Percentiles rank a stretch among this genome's conserved stretches.
Evolutionary conservation across 2,329 filamentous ascomycete genomes (phyloP).

Genomic region (Apiospora sp.): DNA sequence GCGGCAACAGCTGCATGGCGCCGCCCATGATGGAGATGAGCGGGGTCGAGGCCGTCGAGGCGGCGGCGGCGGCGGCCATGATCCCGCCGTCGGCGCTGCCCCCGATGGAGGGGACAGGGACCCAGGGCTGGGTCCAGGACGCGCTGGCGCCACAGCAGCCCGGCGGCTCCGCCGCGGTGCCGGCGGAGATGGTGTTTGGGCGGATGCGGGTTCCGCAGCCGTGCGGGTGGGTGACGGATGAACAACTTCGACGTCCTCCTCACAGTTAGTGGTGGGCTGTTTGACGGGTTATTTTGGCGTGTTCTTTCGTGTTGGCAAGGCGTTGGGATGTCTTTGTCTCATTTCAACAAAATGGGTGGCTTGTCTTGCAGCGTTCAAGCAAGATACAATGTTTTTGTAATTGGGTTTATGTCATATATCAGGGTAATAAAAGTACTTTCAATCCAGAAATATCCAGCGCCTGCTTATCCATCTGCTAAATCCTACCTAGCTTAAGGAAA

Average conservation of each 20-base stretch:
- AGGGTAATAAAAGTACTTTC: too few species aligned
- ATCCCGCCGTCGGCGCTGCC: background rate
- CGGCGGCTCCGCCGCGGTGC: background rate
- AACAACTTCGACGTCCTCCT: background rate
- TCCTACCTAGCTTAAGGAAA: too few species aligned
- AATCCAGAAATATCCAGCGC: too few species aligned
- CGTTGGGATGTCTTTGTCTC: background rate
- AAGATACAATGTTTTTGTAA: background rate
- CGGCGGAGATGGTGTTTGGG: constrained; percentile 8
- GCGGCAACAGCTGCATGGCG: background rate
- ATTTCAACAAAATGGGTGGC: background rate
- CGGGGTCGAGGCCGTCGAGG: background rate
- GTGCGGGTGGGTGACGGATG: constrained; percentile 8
- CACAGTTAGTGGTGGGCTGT: background rate
- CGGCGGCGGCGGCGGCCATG: constrained; percentile 5
- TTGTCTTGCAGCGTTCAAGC: background rate
- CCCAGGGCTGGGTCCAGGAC: background rate
- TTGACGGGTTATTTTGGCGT: background rate
- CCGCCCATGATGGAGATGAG: constrained; percentile 8
- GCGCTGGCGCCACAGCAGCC: background rate
- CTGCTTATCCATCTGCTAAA: too few species aligned
- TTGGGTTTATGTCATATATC: background rate
- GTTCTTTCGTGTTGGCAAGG: background rate
- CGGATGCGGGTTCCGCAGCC: constrained; percentile 15
- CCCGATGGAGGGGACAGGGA: background rate